Conservation (phyloP, 257 asterid genomes). For the Fraxinus anomala region DNA sequence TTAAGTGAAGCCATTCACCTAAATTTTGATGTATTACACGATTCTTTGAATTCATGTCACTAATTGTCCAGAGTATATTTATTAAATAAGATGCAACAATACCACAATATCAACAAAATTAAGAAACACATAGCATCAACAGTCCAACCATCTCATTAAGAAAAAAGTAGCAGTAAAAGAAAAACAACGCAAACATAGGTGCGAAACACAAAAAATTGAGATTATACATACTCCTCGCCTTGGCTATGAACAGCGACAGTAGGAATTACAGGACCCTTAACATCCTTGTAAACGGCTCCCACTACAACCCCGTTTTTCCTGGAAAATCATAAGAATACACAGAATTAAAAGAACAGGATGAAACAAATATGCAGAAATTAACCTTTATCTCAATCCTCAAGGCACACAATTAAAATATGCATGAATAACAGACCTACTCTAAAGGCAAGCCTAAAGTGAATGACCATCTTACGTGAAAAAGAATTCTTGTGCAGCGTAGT, state of each 20-base stretch:
- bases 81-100: neutral
- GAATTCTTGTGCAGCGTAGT: slow-evolving; percentile 73
- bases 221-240: slow-evolving; percentile 81
- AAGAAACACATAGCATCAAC: neutral
- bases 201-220: slow-evolving; percentile 3
- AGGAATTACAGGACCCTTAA: slow-evolving; percentile 81
- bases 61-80: neutral
- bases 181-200: neutral
- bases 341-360: slow-evolving; percentile 10
- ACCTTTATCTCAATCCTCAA: slow-evolving; percentile 13
- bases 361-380: neutral
- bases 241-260: slow-evolving; percentile 98
- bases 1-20: neutral
- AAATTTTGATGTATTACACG: neutral
- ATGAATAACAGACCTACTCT: neutral
- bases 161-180: slow-evolving; percentile 15
- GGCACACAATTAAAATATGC: neutral
- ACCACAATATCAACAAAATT: neutral
- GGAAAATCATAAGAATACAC: slow-evolving; percentile 34
- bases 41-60: neutral
- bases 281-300: slow-evolving; percentile 76
- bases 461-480: slow-evolving; percentile 82
- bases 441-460: neutral
- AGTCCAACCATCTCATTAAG: slow-evolving; percentile 7
- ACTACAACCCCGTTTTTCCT: slow-evolving; percentile 89